A percentile compares a stretch with the other conserved stretches of the same genome.
These are phyloP conservation scores for Blastocystis sp. DNA, from an alignment of 352 stramenopile genomes.

Conservation along the genomic window DNA sequence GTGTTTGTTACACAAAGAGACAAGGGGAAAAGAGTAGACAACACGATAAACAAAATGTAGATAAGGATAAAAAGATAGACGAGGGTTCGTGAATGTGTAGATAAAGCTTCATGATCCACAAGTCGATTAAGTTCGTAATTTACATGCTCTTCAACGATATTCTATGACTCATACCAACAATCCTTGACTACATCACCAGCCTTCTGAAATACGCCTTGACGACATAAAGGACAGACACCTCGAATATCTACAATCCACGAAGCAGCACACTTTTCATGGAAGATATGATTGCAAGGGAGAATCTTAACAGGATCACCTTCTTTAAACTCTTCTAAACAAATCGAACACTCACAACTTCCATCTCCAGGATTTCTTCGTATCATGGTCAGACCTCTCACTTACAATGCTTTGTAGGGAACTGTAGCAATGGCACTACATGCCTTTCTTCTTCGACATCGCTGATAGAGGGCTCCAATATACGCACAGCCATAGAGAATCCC, in stretches of 20 bases:
- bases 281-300: conserved; percentile 15
- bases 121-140: conserved; percentile 21
- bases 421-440: background rate
- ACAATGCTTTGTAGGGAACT: background rate
- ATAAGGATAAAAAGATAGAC: conserved; percentile 23
- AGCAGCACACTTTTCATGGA: conserved; percentile 17
- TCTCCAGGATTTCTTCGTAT: background rate
- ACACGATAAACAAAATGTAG: conserved; percentile 1
- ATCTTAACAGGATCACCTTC: background rate
- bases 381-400: no score
- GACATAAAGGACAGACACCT: conserved; percentile 25
- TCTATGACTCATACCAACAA: background rate
- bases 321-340: conserved; percentile 39
- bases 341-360: conserved; percentile 2
- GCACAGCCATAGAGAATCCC: background rate
- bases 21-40: background rate
- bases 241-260: conserved; percentile 42
- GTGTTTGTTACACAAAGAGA: no score
- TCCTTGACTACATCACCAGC: background rate
- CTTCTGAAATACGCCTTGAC: conserved; percentile 4
- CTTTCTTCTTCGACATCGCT: background rate
- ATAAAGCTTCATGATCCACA: background rate
- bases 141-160: background rate
- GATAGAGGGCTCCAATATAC: background rate
- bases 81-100: background rate